Base-by-base conservation (phyloP, 345 rosid species). In the Eucalyptus cloeziana region DNA sequence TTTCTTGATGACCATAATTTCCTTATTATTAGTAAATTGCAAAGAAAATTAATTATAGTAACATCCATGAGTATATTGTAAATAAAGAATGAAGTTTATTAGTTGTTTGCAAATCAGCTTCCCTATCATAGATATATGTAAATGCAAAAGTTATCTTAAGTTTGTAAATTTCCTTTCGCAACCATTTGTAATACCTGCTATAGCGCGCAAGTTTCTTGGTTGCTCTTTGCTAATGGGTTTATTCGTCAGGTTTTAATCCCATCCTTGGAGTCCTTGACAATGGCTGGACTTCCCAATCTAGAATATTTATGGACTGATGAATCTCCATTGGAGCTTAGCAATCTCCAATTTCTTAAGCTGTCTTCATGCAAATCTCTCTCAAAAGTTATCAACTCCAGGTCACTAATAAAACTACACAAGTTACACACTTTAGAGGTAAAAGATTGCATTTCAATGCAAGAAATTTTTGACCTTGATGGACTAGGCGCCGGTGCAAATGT, bases 361-460 rank as follows among this genome's bases (percentile, higher is more conserved):
- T 9, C 0, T 8, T 8, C 19, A 5, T 67, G 79, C 7, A 67
- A 67, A 67, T 31, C 43, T 67, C 43, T 67, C 22, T 31, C 12
- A 10, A 67, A 67, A 21, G 79, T 31, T 16, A 31, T 67, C 24
- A 67, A 67, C 6, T 16, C 9, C 0, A 16, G 4, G 21, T 31
- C 24, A 8, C 4, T 67, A 2, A 10, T 31, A 8, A 67, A 67
- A 8, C 10, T 9, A 67, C 12, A 31, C 2, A 31, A 67, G 79
- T 67, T 67, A 8, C 79, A 31, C 7, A 31, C 22, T 67, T 67
- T 67, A 31, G 0, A 1, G 9, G 10, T 67, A 1, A 0, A 1
- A 1, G 0, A 8, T 8, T 67, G 79, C 11, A 5, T 31, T 31
- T 31, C 7, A 2, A 2, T 67, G 13, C 22, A 31, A 16, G 43